These are phyloP conservation scores for Russula earlei DNA, from an alignment of 768 basidiomycete genomes.

Conservation along the genomic window DNA sequence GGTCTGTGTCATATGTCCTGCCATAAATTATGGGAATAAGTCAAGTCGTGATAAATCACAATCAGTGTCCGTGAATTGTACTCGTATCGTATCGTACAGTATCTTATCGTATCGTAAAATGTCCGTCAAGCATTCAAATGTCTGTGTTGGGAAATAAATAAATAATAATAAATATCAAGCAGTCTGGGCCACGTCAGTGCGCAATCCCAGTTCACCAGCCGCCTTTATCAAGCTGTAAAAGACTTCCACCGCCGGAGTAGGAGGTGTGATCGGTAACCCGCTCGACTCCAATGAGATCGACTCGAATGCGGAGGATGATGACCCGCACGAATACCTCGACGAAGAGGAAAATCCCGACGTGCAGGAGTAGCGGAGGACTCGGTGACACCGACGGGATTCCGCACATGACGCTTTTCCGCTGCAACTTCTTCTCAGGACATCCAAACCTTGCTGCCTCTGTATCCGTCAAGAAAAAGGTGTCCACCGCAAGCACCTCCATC, in stretches of 20 bases:
- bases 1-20: no score
- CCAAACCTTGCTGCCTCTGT: slow-evolving; percentile 26
- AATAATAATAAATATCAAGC: not conserved
- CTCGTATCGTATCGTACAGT: not conserved
- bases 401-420: not conserved
- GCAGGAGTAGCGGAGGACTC: not conserved
- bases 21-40: not conserved
- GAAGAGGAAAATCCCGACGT: not conserved
- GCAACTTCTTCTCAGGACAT: not conserved
- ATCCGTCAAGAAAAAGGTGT: slow-evolving; percentile 52
- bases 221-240: not conserved
- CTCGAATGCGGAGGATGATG: slow-evolving; percentile 7
- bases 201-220: not conserved
- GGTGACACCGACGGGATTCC: not conserved
- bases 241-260: not conserved
- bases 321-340: not conserved
- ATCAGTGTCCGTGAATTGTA: not conserved
- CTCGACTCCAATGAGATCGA: not conserved
- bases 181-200: not conserved
- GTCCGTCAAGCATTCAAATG: not conserved
- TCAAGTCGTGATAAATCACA: not conserved
- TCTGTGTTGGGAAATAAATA: not conserved
- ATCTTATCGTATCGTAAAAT: not conserved
- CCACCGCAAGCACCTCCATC: slow-evolving; percentile 41
- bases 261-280: not conserved